Evolutionary conservation across 2,329 filamentous ascomycete species (phyloP).

Genomic region (Lasiodiplodia citricola): DNA sequence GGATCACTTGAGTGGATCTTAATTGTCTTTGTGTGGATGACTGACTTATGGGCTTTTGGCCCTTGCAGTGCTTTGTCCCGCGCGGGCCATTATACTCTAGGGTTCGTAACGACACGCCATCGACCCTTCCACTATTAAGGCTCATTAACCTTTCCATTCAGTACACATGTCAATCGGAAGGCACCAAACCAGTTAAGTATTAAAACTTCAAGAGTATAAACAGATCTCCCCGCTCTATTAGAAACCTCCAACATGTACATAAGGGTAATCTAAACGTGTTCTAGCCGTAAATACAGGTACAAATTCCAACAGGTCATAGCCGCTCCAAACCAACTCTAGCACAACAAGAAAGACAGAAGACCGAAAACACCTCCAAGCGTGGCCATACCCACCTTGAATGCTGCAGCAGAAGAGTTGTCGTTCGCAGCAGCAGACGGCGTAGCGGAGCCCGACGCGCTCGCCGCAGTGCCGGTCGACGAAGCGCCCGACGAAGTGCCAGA

Average conservation of each 20-base stretch:
- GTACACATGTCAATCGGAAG: not conserved
- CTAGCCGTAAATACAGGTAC: not conserved
- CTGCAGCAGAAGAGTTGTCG: not conserved
- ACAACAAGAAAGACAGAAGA: not conserved
- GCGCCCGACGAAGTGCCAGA: not conserved
- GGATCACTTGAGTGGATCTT: too few relatives aligned
- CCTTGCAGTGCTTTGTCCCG: too few relatives aligned
- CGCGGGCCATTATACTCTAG: not conserved
- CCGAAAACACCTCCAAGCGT: not conserved
- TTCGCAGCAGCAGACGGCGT: not conserved
- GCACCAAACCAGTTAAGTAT: not conserved
- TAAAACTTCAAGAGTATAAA: not conserved
- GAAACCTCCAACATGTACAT: not conserved
- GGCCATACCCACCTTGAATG: constrained; percentile 1
- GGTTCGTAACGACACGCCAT: not conserved
- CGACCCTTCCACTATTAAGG: not conserved
- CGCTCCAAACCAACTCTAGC: not conserved
- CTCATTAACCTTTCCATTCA: not conserved
- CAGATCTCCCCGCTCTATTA: not conserved
- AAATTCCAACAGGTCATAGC: not conserved
- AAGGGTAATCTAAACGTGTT: not conserved
- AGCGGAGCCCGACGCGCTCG: not conserved
- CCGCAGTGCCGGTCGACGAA: not conserved
- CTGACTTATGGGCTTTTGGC: too few relatives aligned
- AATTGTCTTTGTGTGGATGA: too few relatives aligned